phyloP scores from a whole-genome alignment of 495 filamentous ascomycete genomes.

The Elaphomyces granulatus region DNA sequence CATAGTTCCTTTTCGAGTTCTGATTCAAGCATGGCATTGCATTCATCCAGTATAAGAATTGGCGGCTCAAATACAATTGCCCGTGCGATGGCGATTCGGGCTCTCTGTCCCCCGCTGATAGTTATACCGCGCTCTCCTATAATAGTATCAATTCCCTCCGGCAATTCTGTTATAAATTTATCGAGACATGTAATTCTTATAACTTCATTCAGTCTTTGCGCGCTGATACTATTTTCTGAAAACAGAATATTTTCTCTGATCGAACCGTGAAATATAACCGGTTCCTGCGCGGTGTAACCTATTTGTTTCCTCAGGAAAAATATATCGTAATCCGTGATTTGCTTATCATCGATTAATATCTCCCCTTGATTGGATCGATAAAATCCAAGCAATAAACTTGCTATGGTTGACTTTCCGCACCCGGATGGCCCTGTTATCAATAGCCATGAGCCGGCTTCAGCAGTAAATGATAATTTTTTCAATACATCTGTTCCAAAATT shows the following conservation, averaged over 20 bases:
- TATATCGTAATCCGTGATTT: slow-evolving; percentile 40
- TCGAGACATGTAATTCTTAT: too few species aligned
- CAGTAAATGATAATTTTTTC: too few species aligned
- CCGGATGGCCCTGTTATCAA: too few species aligned
- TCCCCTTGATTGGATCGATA: slow-evolving; percentile 39
- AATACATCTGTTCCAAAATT: too few species aligned
- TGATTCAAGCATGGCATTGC: too few species aligned
- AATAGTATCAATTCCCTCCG: slow-evolving; percentile 17
- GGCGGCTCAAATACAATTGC: slow-evolving; percentile 59
- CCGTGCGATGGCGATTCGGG: slow-evolving; percentile 31
- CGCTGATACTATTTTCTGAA: slow-evolving; percentile 26
- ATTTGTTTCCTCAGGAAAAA: slow-evolving; percentile 26
- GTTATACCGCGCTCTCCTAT: slow-evolving; percentile 24
- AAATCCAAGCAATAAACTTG: too few species aligned
- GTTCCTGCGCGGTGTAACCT: slow-evolving; percentile 47
- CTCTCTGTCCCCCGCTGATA: slow-evolving; percentile 28
- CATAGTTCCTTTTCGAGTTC: too few species aligned
- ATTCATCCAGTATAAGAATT: slow-evolving; percentile 56
- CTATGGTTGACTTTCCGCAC: too few species aligned
- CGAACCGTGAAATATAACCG: slow-evolving; percentile 73
- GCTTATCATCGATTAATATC: slow-evolving; percentile 43
- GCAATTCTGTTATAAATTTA: too few species aligned
- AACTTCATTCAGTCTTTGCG: slow-evolving; percentile 24
- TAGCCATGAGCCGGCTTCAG: too few species aligned
- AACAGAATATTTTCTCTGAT: slow-evolving; percentile 29